phyloP scores from a whole-genome alignment of 2,329 filamentous ascomycete genomes.

The Fusarium goolgardi region DNA sequence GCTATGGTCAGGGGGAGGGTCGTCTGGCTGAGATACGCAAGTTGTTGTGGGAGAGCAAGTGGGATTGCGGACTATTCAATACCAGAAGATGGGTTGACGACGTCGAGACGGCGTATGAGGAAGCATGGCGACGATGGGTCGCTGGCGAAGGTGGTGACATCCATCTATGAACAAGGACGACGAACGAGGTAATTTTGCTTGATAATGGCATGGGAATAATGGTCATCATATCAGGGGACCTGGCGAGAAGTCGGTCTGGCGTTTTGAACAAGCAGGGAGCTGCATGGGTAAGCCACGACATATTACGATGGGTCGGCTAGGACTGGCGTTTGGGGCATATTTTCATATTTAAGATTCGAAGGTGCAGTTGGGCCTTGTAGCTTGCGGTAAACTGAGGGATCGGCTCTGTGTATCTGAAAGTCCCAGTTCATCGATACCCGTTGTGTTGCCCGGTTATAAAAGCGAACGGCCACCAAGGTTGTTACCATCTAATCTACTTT shows the following conservation, averaged over 20 bases:
- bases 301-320: conserved; percentile 6
- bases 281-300: conserved; percentile 17
- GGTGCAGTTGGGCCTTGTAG: not conserved
- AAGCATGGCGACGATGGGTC: conserved; percentile 91
- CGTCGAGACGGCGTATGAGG: conserved; percentile 87
- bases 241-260: conserved; percentile 1
- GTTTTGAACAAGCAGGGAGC: conserved; percentile 18
- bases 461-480: not conserved
- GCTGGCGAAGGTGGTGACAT: conserved; percentile 91
- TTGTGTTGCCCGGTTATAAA: conserved; percentile 3
- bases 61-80: conserved; percentile 89
- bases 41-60: conserved; percentile 84
- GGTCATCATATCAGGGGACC: conserved; percentile 2
- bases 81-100: conserved; percentile 91
- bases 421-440: conserved; percentile 13
- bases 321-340: conserved; percentile 26
- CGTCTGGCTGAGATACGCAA: conserved; percentile 82
- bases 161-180: conserved; percentile 66
- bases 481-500: conserved; percentile 14
- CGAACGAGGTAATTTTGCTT: not conserved
- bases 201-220: conserved; percentile 1
- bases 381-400: conserved; percentile 1
- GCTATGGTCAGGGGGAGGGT: conserved; percentile 69
- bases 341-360: conserved; percentile 13
- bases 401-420: conserved; percentile 6